Evolutionary conservation across 1,284 basidiomycete species (phyloP).

Genomic region (Leucoagaricus sp.): DNA sequence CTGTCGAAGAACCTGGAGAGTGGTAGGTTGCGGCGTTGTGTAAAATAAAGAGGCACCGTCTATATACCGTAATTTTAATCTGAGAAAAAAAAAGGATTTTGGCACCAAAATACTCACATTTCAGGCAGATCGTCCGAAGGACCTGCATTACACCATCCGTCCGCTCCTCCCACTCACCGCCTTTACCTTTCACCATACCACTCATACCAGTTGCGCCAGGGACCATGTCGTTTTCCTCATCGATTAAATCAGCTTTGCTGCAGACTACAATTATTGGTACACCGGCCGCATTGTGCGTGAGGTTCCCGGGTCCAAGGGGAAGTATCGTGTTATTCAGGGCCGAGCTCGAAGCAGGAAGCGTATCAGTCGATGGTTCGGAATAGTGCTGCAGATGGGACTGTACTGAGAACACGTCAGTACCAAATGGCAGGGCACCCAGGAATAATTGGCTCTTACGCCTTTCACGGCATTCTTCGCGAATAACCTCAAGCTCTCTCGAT

Average conservation of each 20-base stretch:
- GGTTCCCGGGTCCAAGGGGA: slow-evolving; percentile 76
- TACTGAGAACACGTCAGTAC: slow-evolving; percentile 49
- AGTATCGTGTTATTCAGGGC: slow-evolving; percentile 66
- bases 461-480: slow-evolving; percentile 80
- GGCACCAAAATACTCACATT: slow-evolving; percentile 61
- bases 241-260: slow-evolving; percentile 89
- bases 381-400: slow-evolving; percentile 90
- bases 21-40: slow-evolving; percentile 82
- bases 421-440: not conserved
- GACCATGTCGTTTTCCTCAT: slow-evolving; percentile 73
- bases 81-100: not conserved
- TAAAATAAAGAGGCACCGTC: slow-evolving; percentile 95
- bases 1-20: slow-evolving; percentile 79
- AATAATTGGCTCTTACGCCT: slow-evolving; percentile 55
- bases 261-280: slow-evolving; percentile 90
- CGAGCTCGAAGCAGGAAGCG: slow-evolving; percentile 55
- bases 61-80: slow-evolving; percentile 8
- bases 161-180: slow-evolving; percentile 91
- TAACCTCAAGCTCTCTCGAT: slow-evolving; percentile 67
- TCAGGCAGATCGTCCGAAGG: slow-evolving; percentile 87
- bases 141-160: slow-evolving; percentile 97
- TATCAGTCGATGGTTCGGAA: slow-evolving; percentile 74
- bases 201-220: slow-evolving; percentile 75
- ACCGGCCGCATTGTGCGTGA: slow-evolving; percentile 82
- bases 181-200: slow-evolving; percentile 83